Percentiles rank a stretch among this genome's conserved stretches.
Conservation (phyloP, 2,329 filamentous ascomycete species). For the Clarireedia monteithiana region DNA sequence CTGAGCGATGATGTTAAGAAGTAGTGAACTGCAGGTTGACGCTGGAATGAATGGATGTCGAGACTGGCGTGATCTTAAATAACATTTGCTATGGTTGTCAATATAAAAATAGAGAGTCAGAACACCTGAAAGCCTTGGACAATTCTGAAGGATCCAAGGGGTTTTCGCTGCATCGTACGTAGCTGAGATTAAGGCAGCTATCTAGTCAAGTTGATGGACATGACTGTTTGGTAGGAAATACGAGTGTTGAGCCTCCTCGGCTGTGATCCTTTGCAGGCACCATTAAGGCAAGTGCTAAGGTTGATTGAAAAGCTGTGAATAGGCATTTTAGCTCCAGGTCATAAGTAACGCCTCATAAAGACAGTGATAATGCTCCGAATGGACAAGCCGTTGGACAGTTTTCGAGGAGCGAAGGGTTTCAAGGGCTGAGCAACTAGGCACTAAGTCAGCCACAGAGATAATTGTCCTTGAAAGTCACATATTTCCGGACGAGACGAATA, state of each 20-base stretch:
- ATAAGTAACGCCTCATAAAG: too few relatives aligned
- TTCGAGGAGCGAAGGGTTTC: too few relatives aligned
- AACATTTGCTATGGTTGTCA: constrained; percentile 18
- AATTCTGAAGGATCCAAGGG: background rate
- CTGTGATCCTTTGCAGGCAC: background rate
- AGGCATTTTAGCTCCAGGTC: too few relatives aligned
- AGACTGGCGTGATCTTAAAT: constrained; percentile 1
- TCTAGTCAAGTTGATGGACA: background rate
- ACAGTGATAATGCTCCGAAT: too few relatives aligned
- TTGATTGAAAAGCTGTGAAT: background rate
- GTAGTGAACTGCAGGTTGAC: background rate
- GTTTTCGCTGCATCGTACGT: constrained; percentile 3
- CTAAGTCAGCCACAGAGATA: too few relatives aligned
- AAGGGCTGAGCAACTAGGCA: too few relatives aligned
- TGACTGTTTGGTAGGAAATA: constrained; percentile 1
- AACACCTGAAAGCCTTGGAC: background rate
- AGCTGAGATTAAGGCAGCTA: constrained; percentile 6
- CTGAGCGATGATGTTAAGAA: background rate
- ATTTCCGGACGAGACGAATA: too few relatives aligned
- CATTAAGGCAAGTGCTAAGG: background rate
- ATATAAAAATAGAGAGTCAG: constrained; percentile 25
- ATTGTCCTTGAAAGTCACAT: too few relatives aligned
- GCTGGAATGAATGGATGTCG: background rate
- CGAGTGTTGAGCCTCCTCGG: constrained; percentile 4
- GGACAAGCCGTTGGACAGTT: too few relatives aligned